Conservation (phyloP, 2,329 filamentous ascomycete genomes). For the Aspergillus thermomutatus region DNA sequence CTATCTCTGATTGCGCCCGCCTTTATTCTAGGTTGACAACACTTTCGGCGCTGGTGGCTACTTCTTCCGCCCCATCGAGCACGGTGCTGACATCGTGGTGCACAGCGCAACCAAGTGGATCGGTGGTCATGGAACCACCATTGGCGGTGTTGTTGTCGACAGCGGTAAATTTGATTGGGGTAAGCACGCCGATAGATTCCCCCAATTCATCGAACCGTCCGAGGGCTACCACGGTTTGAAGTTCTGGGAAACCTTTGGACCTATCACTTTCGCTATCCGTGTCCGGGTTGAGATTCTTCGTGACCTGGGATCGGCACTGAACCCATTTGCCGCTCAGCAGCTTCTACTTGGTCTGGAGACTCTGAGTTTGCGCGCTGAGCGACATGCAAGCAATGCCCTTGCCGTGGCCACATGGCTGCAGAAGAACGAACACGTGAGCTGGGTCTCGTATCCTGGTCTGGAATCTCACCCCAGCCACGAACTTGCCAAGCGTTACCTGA, state of each 20-base stretch:
- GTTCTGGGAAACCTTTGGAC: constrained; percentile 89
- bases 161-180: constrained; percentile 94
- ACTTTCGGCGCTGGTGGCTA: constrained; percentile 93
- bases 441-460: constrained; percentile 92
- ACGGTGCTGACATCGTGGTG: constrained; percentile 90
- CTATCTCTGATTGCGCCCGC: background rate
- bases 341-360: constrained; percentile 87
- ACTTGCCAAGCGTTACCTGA: constrained; percentile 81
- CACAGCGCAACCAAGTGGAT: constrained; percentile 98
- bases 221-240: constrained; percentile 90
- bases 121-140: constrained; percentile 88
- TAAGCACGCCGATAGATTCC: constrained; percentile 77
- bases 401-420: constrained; percentile 79
- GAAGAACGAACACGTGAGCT: constrained; percentile 76
- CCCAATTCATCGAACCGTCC: constrained; percentile 81
- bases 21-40: constrained; percentile 69
- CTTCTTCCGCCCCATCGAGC: constrained; percentile 79
- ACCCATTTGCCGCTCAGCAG: constrained; percentile 91
- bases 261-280: constrained; percentile 79
- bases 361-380: constrained; percentile 77
- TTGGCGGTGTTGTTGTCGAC: constrained; percentile 82
- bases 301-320: constrained; percentile 77
- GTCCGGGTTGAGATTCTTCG: constrained; percentile 86
- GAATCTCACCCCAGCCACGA: constrained; percentile 76
- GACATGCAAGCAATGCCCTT: constrained; percentile 81